Conservation (phyloP, 257 asterid species). For the Scutellaria barbata region DNA sequence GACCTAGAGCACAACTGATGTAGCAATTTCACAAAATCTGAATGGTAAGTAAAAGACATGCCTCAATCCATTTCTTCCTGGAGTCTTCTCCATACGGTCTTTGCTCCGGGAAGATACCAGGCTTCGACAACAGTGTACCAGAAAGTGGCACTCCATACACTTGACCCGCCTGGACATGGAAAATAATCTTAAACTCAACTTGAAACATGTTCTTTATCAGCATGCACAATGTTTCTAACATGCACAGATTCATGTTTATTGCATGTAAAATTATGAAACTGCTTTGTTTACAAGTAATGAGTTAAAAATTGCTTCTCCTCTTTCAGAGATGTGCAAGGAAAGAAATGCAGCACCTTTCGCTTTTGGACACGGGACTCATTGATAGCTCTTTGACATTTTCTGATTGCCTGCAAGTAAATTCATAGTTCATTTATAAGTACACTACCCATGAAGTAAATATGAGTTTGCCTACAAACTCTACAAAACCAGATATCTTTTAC, state of each 20-base stretch:
- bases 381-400: constrained; percentile 91
- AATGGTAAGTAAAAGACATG: constrained; percentile 41
- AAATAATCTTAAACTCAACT: constrained; percentile 29
- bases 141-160: constrained; percentile 97
- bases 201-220: constrained; percentile 21
- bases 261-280: constrained; percentile 18
- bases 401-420: constrained; percentile 67
- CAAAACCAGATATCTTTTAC: constrained; percentile 17
- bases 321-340: constrained; percentile 34
- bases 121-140: constrained; percentile 70
- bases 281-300: constrained; percentile 18
- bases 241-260: constrained; percentile 1
- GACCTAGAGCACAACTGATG: constrained; percentile 1
- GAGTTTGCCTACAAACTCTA: constrained; percentile 21
- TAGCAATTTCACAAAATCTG: constrained; percentile 33
- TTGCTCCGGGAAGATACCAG: constrained; percentile 89
- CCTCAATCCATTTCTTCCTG: constrained; percentile 99
- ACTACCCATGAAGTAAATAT: constrained; percentile 20
- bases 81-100: constrained; percentile 91
- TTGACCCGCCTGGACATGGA: constrained; percentile 84
- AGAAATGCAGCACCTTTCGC: constrained; percentile 71
- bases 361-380: constrained; percentile 95
- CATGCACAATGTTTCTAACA: constrained; percentile 20
- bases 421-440: constrained; percentile 27
- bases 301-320: constrained; percentile 20